Base-by-base conservation (phyloP, 2,329 filamentous ascomycete species). In the Pleoardoris graminearum region DNA sequence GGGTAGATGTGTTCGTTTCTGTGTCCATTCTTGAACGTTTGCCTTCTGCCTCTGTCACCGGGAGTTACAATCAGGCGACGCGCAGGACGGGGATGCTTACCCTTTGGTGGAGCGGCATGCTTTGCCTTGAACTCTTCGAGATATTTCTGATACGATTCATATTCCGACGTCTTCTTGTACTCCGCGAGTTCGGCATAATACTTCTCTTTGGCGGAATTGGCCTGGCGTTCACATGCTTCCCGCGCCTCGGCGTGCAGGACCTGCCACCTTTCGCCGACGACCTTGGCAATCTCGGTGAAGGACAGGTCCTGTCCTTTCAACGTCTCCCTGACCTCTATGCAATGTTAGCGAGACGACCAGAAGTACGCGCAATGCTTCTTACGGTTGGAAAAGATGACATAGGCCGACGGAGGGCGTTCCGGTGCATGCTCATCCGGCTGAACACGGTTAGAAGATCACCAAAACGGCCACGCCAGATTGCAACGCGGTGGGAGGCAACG, bases 371-470 rank as follows among this genome's bases (percentile, higher is more conserved):
- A 27, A 79, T 16, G 32, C 43, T 30, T 2, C 86, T 77, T 73
- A 90, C 87, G 89, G 63, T 93, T 93, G 0, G 90, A 92, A 66
- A 94, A 94, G 14, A 93, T 82, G 11, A 93, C 90, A 74, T 93
- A 93, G 44, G 89, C 90, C 4, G 89, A 93, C 0, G 89, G 88
- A 1, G 90, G 88, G 21, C 89, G 80, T 66, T 92, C 89, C 1
- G 90, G 90, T 0, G 89, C 89, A 75, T 90, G 85, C 53, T 91
- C 87, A 61, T 94, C 90, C 3, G 88, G 80, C 84, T 90, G 66
- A 23, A 19, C 16, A 5, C 46, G 10, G 54, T 68, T 53, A 69
- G 63, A 51, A 48, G 25, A 4, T 16, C 16, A 39, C 51, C 22
- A 29, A 43, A 19, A 3, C 33, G 14, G 30, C 5, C 14, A 4